phyloP scores from a whole-genome alignment of 192 early-diverging fungal species.

The Chytriomyces hyalinus region DNA sequence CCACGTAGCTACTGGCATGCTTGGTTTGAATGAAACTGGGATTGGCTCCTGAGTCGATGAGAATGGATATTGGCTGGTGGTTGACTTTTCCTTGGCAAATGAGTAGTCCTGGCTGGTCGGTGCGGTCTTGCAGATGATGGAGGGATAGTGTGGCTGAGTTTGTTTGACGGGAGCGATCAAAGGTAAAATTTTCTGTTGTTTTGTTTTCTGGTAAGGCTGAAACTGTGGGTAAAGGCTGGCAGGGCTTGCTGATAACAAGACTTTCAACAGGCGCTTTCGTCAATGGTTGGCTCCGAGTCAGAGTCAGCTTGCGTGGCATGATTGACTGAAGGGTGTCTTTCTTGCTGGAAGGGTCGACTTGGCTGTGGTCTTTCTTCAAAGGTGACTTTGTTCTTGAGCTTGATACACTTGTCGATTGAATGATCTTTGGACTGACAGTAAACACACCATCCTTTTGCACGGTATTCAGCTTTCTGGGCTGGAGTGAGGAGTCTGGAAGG shows the following conservation, averaged over 20 bases:
- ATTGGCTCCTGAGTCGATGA: not conserved
- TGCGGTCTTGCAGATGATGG: not conserved
- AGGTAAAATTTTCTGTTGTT: too few species aligned
- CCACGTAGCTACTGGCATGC: too few species aligned
- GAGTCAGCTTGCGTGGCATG: not conserved
- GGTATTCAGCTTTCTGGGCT: not conserved
- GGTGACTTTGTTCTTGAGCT: not conserved
- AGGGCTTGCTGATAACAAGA: not conserved
- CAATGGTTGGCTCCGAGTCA: too few species aligned
- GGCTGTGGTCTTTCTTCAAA: not conserved
- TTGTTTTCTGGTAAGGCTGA: not conserved
- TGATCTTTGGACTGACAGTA: constrained; percentile 8
- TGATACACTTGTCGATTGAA: not conserved
- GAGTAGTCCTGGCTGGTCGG: not conserved
- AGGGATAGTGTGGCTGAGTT: not conserved
- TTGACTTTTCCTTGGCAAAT: not conserved
- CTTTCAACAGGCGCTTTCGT: too few species aligned
- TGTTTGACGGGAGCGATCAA: not conserved
- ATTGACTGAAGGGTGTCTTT: not conserved
- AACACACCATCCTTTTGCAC: constrained; percentile 6
- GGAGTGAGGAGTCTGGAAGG: not conserved
- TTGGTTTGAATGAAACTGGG: not conserved
- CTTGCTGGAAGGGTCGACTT: not conserved
- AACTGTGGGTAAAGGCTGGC: not conserved
- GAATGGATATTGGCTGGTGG: not conserved